Percentiles rank a stretch among this genome's conserved stretches.
Conservation (phyloP, 371 early-diverging fungal species). For the Circinella umbellata region DNA sequence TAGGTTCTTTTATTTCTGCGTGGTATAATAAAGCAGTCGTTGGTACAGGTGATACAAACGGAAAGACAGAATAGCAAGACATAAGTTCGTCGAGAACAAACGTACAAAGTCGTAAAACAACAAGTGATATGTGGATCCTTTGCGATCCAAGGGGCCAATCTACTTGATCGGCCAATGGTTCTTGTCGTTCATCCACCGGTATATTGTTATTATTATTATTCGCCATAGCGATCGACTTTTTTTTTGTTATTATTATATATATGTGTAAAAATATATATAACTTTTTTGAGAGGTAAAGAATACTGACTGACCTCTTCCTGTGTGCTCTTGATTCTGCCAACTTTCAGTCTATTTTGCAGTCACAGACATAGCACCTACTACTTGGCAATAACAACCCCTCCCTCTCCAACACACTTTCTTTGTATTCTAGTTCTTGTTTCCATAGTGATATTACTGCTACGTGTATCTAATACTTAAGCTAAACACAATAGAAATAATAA, state of each 20-base stretch:
- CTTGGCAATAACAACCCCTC: too few species aligned
- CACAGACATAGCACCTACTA: not conserved
- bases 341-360: not conserved
- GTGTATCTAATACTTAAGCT: too few species aligned
- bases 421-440: too few species aligned
- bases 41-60: slow-evolving; percentile 46
- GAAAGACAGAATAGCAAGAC: slow-evolving; percentile 19
- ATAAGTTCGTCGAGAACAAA: slow-evolving; percentile 42
- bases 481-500: too few species aligned
- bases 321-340: not conserved
- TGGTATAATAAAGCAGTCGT: slow-evolving; percentile 32
- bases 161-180: not conserved
- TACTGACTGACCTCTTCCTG: too few species aligned
- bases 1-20: slow-evolving; percentile 38
- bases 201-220: not conserved
- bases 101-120: slow-evolving; percentile 33
- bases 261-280: not conserved
- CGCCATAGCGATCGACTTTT: slow-evolving; percentile 11
- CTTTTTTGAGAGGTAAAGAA: not conserved
- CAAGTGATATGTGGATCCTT: slow-evolving; percentile 11
- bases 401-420: too few species aligned
- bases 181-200: slow-evolving; percentile 1
- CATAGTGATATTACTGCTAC: too few species aligned
- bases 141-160: slow-evolving; percentile 16
- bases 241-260: not conserved